Percentiles rank a stretch among this genome's conserved stretches.
phyloP scores from a whole-genome alignment of 2,329 filamentous ascomycete genomes.

The Endocalyx cinctus region DNA sequence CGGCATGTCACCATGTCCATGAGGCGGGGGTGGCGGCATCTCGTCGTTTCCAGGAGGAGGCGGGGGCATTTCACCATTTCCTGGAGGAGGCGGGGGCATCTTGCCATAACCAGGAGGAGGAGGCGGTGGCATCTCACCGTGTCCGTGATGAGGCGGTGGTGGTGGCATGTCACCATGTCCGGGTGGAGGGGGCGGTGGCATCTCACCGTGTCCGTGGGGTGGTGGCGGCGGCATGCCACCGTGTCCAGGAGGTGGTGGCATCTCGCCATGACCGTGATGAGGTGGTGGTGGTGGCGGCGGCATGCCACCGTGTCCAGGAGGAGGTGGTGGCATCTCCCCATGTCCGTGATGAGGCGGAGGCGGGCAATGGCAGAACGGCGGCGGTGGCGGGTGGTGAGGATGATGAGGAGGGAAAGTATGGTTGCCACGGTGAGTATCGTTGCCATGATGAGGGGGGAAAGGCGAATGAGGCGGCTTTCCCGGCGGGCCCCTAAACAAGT shows the following conservation, averaged over 20 bases:
- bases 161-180: conserved; percentile 4
- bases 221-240: neutral
- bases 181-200: neutral
- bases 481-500: conserved; percentile 10
- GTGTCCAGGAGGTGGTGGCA: conserved; percentile 5
- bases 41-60: neutral
- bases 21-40: neutral
- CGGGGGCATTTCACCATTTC: neutral
- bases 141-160: conserved; percentile 4
- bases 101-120: neutral
- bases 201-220: neutral
- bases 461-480: conserved; percentile 15
- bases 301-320: neutral
- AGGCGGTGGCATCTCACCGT: neutral
- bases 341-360: conserved; percentile 18
- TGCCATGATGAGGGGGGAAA: conserved; percentile 15
- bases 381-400: conserved; percentile 18
- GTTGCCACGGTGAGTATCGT: conserved; percentile 13
- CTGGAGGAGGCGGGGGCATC: conserved; percentile 1
- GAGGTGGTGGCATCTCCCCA: conserved; percentile 11
- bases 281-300: conserved; percentile 2
- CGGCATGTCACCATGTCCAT: neutral
- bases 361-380: conserved; percentile 25
- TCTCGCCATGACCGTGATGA: conserved; percentile 1
- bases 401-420: conserved; percentile 13